Percentiles rank a stretch among this genome's conserved stretches.
These are phyloP conservation scores for Sporisorium scitamineum DNA, from an alignment of 1,284 basidiomycete genomes.

Conservation along the genomic window DNA sequence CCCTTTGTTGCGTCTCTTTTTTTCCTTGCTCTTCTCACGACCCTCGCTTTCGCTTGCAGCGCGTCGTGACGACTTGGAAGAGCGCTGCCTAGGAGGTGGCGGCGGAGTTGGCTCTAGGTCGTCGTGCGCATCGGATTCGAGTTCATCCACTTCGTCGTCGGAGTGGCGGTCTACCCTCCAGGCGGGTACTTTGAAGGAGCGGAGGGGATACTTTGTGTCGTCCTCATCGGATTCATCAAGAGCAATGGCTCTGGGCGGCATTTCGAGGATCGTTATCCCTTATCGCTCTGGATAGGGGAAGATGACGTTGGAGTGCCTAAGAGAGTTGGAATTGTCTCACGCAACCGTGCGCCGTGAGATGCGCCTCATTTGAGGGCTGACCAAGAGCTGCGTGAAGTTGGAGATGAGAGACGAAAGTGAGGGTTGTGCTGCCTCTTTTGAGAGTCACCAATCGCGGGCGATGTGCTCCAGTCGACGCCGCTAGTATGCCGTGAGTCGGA, in stretches of 20 bases:
- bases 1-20: conserved; percentile 2
- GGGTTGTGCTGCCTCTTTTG: too few relatives aligned
- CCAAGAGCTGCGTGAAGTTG: background rate
- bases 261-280: background rate
- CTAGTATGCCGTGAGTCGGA: background rate
- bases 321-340: background rate
- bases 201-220: conserved; percentile 12
- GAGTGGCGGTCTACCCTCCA: background rate
- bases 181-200: background rate
- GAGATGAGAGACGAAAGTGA: too few relatives aligned
- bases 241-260: conserved; percentile 26
- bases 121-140: conserved; percentile 21
- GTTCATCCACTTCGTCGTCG: conserved; percentile 14
- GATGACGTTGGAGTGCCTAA: background rate
- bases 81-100: conserved; percentile 1
- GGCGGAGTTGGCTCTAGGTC: background rate
- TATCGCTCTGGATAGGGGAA: background rate
- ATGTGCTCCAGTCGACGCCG: background rate
- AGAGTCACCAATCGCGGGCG: too few relatives aligned
- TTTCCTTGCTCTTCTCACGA: background rate
- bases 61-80: background rate
- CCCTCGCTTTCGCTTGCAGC: background rate
- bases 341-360: background rate
- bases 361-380: background rate
- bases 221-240: conserved; percentile 19